Evolutionary conservation across 768 basidiomycete genomes (phyloP).

Genomic region (Tricholoma matsutake): DNA sequence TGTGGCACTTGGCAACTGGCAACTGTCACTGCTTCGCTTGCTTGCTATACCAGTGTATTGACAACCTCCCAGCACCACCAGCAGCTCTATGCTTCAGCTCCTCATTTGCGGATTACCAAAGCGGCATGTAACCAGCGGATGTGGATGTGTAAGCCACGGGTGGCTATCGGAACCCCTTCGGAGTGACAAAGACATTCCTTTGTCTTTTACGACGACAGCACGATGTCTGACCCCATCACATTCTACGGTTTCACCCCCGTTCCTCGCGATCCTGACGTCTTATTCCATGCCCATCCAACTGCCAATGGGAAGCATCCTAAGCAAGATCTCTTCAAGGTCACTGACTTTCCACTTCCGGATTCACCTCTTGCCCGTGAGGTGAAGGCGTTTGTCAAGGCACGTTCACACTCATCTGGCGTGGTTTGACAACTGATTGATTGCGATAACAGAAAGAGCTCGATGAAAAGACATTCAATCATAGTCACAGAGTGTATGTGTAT

Average conservation of each 20-base stretch:
- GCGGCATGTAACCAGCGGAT: too few relatives aligned
- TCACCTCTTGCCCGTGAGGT: conserved; percentile 37
- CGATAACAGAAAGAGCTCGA: conserved; percentile 38
- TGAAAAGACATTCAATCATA: conserved; percentile 45
- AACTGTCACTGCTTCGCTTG: neutral
- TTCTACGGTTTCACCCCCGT: conserved; percentile 50
- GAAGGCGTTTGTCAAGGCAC: conserved; percentile 36
- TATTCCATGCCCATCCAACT: conserved; percentile 45
- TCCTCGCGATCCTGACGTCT: conserved; percentile 43
- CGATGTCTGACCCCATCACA: conserved; percentile 22
- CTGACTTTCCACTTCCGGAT: conserved; percentile 42
- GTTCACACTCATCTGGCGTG: conserved; percentile 2
- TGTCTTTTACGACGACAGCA: neutral
- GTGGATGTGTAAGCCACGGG: neutral
- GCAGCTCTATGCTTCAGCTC: too few relatives aligned
- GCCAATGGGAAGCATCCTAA: conserved; percentile 39
- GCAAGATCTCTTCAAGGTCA: conserved; percentile 36
- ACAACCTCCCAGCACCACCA: too few relatives aligned
- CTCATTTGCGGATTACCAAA: too few relatives aligned
- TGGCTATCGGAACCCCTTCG: neutral
- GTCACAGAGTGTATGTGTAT: conserved; percentile 48
- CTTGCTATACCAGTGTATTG: too few relatives aligned
- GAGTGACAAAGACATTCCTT: neutral
- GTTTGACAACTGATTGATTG: neutral
- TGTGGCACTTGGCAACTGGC: conserved; percentile 16